Conservation (phyloP, 192 early-diverging fungal genomes). For the Rhizophagus prolifer region DNA sequence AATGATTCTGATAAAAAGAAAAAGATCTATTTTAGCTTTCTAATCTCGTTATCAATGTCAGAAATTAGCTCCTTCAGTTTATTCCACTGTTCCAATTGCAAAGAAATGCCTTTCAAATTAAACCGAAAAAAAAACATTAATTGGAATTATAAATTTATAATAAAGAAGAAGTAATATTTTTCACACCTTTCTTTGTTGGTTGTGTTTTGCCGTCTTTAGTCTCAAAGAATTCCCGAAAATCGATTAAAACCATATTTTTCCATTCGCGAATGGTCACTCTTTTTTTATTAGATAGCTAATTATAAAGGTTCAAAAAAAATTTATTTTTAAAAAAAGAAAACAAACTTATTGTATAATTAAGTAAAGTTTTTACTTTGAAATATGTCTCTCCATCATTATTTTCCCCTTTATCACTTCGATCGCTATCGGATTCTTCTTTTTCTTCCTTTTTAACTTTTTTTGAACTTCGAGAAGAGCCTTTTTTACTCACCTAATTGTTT, state of each 20-base stretch:
- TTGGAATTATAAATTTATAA: background rate
- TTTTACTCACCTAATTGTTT: background rate
- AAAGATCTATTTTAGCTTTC: background rate
- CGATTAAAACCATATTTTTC: conserved; percentile 16
- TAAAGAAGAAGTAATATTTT: background rate
- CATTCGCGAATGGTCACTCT: conserved; percentile 13
- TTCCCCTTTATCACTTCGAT: conserved; percentile 7
- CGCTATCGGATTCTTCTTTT: background rate
- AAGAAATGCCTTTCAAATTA: conserved; percentile 1
- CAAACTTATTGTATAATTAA: background rate
- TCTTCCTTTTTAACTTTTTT: background rate
- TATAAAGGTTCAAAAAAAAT: background rate
- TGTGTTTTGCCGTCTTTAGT: background rate
- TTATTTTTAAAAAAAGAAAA: background rate
- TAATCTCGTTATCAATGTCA: conserved; percentile 9
- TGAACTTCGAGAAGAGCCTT: background rate
- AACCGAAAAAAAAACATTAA: background rate
- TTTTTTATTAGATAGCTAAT: conserved; percentile 9
- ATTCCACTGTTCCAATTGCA: conserved; percentile 21
- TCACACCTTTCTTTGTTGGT: conserved; percentile 12
- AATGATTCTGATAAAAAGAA: background rate
- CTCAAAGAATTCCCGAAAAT: conserved; percentile 18
- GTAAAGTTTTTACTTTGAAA: conserved; percentile 11
- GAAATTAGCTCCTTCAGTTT: conserved; percentile 13
- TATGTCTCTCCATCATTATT: conserved; percentile 9